Conservation (phyloP, 2,329 filamentous ascomycete genomes). For the Metarhizium anisopliae region DNA sequence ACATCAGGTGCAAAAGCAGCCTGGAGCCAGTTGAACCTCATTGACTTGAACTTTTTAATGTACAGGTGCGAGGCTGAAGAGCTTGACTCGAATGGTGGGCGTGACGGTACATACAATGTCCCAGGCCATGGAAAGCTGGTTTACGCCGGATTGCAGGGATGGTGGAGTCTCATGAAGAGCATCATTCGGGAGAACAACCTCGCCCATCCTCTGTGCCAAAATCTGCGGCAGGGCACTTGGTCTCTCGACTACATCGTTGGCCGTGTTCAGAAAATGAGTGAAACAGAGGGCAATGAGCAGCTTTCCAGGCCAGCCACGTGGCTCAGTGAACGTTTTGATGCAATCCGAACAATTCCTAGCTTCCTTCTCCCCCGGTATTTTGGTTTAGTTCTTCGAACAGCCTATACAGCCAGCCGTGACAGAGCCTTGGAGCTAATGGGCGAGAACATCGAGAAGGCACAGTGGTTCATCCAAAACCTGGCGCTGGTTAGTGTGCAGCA, state of each 20-base stretch:
- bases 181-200: constrained; percentile 86
- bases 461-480: constrained; percentile 81
- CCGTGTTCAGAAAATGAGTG: constrained; percentile 64
- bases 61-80: constrained; percentile 90
- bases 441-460: constrained; percentile 66
- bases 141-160: constrained; percentile 95
- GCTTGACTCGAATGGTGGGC: constrained; percentile 65
- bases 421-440: constrained; percentile 72
- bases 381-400: constrained; percentile 76
- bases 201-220: constrained; percentile 86
- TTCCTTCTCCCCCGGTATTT: constrained; percentile 93
- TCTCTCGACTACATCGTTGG: constrained; percentile 79
- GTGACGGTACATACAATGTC: constrained; percentile 82
- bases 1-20: constrained; percentile 72
- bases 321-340: constrained; percentile 78
- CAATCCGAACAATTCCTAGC: constrained; percentile 73
- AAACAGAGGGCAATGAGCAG: constrained; percentile 50
- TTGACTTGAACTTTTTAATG: constrained; percentile 84
- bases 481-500: constrained; percentile 89
- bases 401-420: constrained; percentile 76
- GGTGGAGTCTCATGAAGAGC: constrained; percentile 85
- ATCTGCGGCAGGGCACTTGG: constrained; percentile 87
- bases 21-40: constrained; percentile 63
- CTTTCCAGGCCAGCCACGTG: constrained; percentile 63
- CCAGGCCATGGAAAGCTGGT: constrained; percentile 77